A percentile compares a stretch with the other conserved stretches of the same genome.
Conservation (phyloP, 768 basidiomycete species). For the Cantharellus anzutake region DNA sequence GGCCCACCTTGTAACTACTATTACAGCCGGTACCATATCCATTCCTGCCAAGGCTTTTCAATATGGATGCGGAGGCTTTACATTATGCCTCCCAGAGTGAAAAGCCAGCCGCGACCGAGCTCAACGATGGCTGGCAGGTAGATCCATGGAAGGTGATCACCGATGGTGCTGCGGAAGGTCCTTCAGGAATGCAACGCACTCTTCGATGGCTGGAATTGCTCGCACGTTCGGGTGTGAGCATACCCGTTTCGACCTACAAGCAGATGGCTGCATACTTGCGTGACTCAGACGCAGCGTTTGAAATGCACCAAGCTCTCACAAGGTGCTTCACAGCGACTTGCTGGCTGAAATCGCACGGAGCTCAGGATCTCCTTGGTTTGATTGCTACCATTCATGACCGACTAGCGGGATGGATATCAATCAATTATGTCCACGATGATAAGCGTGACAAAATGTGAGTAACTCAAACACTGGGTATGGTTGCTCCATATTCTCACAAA, state of each 20-base stretch:
- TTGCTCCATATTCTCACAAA: no score
- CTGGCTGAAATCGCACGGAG: constrained; percentile 41
- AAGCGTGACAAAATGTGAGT: neutral
- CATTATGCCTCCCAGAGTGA: neutral
- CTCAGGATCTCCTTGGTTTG: constrained; percentile 35
- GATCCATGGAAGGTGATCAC: constrained; percentile 40
- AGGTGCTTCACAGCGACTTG: constrained; percentile 34
- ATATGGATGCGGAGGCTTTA: constrained; percentile 21
- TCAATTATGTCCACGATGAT: constrained; percentile 14
- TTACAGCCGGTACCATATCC: constrained; percentile 8
- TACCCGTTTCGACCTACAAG: constrained; percentile 32
- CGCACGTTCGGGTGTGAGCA: constrained; percentile 43
- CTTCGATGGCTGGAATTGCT: constrained; percentile 43
- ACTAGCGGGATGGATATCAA: constrained; percentile 23
- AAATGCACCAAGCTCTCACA: constrained; percentile 31
- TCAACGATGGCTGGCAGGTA: constrained; percentile 6
- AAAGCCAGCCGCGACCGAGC: neutral
- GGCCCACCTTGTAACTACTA: neutral
- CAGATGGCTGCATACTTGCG: constrained; percentile 27
- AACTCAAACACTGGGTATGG: no score
- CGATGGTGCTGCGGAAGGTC: constrained; percentile 23
- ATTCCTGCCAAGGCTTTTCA: constrained; percentile 34
- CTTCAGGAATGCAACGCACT: constrained; percentile 26
- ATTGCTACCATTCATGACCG: constrained; percentile 31
- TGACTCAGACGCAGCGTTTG: constrained; percentile 22